These are phyloP conservation scores for Cordyceps cicadae DNA, from an alignment of 2,329 filamentous ascomycete species.

Conservation along the genomic window DNA sequence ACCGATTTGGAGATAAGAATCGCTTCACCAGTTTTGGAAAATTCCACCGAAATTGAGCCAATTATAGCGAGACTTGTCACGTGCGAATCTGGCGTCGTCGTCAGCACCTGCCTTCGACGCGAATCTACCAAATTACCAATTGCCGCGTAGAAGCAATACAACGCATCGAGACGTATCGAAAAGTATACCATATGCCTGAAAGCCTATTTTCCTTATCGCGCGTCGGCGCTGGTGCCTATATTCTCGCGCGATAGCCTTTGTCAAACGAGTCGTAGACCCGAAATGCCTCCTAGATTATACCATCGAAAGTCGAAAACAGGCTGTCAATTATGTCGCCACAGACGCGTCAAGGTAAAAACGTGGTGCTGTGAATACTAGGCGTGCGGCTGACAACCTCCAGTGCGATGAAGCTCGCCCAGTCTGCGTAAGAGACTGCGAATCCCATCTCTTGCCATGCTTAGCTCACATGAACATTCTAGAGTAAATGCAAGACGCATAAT, in stretches of 20 bases:
- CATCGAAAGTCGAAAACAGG: conserved; percentile 24
- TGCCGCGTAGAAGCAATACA: not conserved
- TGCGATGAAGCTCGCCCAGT: conserved; percentile 18
- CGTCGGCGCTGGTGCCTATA: not conserved
- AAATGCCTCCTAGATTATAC: conserved; percentile 19
- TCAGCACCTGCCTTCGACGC: not conserved
- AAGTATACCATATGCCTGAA: not conserved
- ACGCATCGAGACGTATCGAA: too few species aligned
- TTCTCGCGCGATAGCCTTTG: not conserved
- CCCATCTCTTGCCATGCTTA: not conserved
- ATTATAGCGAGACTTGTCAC: not conserved
- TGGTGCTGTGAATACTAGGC: not conserved
- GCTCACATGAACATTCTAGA: conserved; percentile 11
- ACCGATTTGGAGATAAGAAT: not conserved
- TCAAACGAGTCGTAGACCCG: not conserved
- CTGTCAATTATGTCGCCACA: conserved; percentile 20
- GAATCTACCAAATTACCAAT: not conserved
- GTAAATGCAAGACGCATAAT: conserved; percentile 16
- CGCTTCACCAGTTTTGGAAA: not conserved
- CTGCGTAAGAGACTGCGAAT: conserved; percentile 14
- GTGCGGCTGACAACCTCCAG: conserved; percentile 5
- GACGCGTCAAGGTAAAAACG: conserved; percentile 19
- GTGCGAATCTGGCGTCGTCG: not conserved
- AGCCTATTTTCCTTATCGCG: not conserved
- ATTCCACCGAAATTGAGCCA: not conserved